Evolutionary conservation across 306 rosid species (phyloP), one percentile per base, ranked within the genome.

Genomic region (Malus orientalis): DNA sequence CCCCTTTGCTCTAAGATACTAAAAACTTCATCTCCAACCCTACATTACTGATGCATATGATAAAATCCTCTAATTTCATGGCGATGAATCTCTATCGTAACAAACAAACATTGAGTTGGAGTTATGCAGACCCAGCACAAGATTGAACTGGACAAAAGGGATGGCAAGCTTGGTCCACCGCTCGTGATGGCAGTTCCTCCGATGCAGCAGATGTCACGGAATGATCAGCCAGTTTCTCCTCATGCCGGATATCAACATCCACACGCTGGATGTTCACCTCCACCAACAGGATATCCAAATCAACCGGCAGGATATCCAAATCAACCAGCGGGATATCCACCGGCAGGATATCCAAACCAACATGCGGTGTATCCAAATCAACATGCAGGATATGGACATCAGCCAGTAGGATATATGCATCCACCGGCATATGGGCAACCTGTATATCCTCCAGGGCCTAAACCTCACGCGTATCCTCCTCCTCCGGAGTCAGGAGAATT

Each of bases 71-170:
- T 18, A 66, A 22, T 51, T n/a, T 75, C 19, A 32, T 29, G 75
- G 61, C 20, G 23, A 16, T 70, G 29, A 64, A 8, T 64, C 44
- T 49, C 3, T 32, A 0, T 20, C 15, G 4, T 13, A 30, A 32
- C 49, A 32, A 63, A 16, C 55, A 7, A 22, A 47, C 49, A 65
- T 7, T 8, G 15, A 5, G 51, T 62, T 65, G 64, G 67, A 40
- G 64, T 76, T 12, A 30, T 85, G 86, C 91, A 92, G 96, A 90
- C 97, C 18, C 97, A 92, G 57, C 97, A 92, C 88, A 88, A 88
- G 83, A 5, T 90, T 67, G 93, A 90, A 85, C 81, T 90, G 89
- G 89, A 92, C 81, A 90, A 86, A 85, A 87, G 96, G 22, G 93
- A 92, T 67, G 92, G 93, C 65, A 87, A 74, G 78, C 73, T 88